Evolutionary conservation across 306 rosid species (phyloP).

Genomic region (Cyclanthera cordifolia): DNA sequence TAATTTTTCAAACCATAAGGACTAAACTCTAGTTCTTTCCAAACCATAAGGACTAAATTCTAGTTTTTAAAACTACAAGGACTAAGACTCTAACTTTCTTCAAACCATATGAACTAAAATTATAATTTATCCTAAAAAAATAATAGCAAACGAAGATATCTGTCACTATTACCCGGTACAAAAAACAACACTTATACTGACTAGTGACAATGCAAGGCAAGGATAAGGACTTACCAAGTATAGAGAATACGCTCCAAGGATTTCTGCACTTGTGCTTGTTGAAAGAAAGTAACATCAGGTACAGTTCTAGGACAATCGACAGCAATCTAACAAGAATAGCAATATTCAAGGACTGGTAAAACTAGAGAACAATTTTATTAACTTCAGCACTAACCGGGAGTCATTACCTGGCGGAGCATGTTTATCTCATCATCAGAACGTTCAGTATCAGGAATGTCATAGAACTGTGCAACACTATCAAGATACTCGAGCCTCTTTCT

Average conservation of each 20-base stretch:
- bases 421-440: slow-evolving; percentile 93
- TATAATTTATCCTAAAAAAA: no score
- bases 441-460: slow-evolving; percentile 75
- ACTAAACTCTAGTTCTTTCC: no score
- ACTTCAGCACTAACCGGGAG: background rate
- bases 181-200: background rate
- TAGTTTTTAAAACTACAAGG: no score
- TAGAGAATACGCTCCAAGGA: slow-evolving; percentile 90
- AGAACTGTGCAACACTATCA: slow-evolving; percentile 74
- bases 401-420: slow-evolving; percentile 91
- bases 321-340: slow-evolving; percentile 40
- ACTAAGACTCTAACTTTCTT: no score
- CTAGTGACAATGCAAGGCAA: background rate
- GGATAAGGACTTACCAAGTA: slow-evolving; percentile 47
- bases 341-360: slow-evolving; percentile 18
- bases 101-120: no score
- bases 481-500: slow-evolving; percentile 97
- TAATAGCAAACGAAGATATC: background rate
- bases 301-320: slow-evolving; percentile 98
- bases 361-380: background rate
- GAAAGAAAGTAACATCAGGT: slow-evolving; percentile 87
- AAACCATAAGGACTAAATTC: no score
- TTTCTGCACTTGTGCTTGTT: slow-evolving; percentile 76
- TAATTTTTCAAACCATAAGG: no score
- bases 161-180: background rate